Evolutionary conservation across 805 yeast genomes (phyloP).

Genomic region (Metschnikowia lachancei): DNA sequence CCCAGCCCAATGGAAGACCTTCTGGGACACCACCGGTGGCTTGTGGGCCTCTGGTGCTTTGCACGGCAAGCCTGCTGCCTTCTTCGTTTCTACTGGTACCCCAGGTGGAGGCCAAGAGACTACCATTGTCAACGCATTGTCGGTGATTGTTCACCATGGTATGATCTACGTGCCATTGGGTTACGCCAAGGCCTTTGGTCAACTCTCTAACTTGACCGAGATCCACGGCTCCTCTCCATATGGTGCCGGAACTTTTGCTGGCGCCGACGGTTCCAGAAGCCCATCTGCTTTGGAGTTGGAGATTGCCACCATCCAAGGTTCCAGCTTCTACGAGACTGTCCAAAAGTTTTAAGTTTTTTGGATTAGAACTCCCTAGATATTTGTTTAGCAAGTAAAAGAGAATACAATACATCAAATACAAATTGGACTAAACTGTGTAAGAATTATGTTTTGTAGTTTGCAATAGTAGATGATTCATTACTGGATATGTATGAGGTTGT

Average conservation of each 20-base stretch:
- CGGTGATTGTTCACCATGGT: constrained; percentile 22
- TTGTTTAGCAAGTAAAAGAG: too few species aligned
- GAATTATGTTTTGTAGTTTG: too few species aligned
- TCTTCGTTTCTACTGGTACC: constrained; percentile 19
- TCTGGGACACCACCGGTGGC: constrained; percentile 23
- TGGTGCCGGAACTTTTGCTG: constrained; percentile 23
- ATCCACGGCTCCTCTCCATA: constrained; percentile 22
- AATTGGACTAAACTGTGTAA: too few species aligned
- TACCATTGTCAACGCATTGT: constrained; percentile 21
- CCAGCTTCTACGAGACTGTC: constrained; percentile 20
- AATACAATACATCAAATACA: background rate
- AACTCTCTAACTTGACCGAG: constrained; percentile 20
- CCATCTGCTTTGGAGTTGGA: constrained; percentile 24
- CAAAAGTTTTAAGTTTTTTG: constrained; percentile 20
- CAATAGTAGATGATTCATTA: too few species aligned
- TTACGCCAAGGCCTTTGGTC: constrained; percentile 22
- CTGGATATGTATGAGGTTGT: too few species aligned
- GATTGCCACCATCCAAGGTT: constrained; percentile 22
- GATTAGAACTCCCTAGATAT: too few species aligned
- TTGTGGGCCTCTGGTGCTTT: constrained; percentile 21
- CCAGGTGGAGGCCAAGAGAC: constrained; percentile 23
- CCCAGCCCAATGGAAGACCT: constrained; percentile 24
- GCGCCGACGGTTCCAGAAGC: constrained; percentile 21
- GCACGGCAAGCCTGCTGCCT: constrained; percentile 21
- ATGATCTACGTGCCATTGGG: constrained; percentile 24